Evolutionary conservation across 352 stramenopile genomes (phyloP), one percentile per base, ranked within the genome.

Genomic region (Phytophthora syringae): DNA sequence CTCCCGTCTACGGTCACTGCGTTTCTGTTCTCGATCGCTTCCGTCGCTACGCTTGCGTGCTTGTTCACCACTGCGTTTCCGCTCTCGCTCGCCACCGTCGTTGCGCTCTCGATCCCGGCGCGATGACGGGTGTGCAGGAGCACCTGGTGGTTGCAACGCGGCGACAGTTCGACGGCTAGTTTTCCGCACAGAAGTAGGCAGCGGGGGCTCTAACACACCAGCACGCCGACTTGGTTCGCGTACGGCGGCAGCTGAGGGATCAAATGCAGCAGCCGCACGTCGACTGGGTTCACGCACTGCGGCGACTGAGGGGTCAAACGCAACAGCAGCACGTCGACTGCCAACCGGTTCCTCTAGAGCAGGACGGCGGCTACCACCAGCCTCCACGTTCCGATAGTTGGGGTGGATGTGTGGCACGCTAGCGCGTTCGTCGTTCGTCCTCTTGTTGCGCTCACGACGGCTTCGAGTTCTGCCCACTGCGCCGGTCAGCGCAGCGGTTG

Each of bases 381-480:
- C 68, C 6, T 70, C 30, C 24, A 74, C 60, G 50, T 77, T 71
- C 44, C 57, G 49, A 30, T 78, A 78, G 49, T 75, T 78, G 6
- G 56, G 60, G 15, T 75, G 61, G 13, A 64, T 70, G 24, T 71
- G 50, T 28, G 64, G 58, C 2, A 61, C 52, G 49, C 68, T 72
- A 1, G 22, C 24, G 15, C 52, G 42, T 49, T 72, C 68, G 3
- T 59, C 63, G 1, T 39, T 54, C 6, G 39, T 40, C 15, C 56
- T 45, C 30, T 67, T 63, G 48, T 68, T 58, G 20, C 56, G 66
- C 5, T 70, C 61, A 3, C 60, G 55, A 28, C 43, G 52, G 47
- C 43, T 60, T 32, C 55, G n/a, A n/a, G n/a, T 51, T 16, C 21
- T 52, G 44, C 58, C 60, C n/a, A 47, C 48, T 5, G 52, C 66